Base-by-base conservation (phyloP, 306 rosid genomes). In the Prunus mongolica region DNA sequence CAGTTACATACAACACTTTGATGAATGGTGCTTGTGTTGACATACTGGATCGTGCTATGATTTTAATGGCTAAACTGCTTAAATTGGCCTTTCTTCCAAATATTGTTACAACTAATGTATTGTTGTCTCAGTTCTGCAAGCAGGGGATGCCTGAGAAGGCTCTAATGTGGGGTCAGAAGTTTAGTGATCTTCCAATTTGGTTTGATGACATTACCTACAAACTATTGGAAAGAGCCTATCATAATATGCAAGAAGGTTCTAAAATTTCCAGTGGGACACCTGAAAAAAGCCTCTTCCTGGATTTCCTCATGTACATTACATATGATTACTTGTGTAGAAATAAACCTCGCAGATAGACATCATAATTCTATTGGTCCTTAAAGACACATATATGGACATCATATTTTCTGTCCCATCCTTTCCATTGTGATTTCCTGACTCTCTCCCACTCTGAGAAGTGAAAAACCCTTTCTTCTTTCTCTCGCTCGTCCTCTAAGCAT, bases 81-180 rank as follows among this genome's bases (percentile, higher is more conserved):
- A 90, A 90, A 91, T 85, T 90, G 88, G 89, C 88, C 3, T 84
- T 92, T 80, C 13, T 81, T 76, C 96, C 96, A 2, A 92, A 92
- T 76, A 85, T 73, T 47, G 86, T 81, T 65, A 92, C 97, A 19
- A 60, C 82, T 65, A 92, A 90, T 76, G 77, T 88, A 44, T 63
- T 92, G 79, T 66, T 88, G 81, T 87, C 96, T 72, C 93, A 88
- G 63, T 92, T 88, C 75, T 84, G 91, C 83, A 92, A 83, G 83
- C 87, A 92, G 71, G 93, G 96, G 72, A 88, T 88, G 90, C 91
- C 97, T 22, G 88, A 85, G 80, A 90, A 65, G 82, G 88, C 97
- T 63, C 74, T 90, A 54, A 80, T 85, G 71, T 92, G 97, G 97
- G 89, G 87, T 56, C 91, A 82, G 84, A 92, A 85, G 85, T 85